Evolutionary conservation across 768 basidiomycete species (phyloP).

Genomic region (Mrakia gelida): DNA sequence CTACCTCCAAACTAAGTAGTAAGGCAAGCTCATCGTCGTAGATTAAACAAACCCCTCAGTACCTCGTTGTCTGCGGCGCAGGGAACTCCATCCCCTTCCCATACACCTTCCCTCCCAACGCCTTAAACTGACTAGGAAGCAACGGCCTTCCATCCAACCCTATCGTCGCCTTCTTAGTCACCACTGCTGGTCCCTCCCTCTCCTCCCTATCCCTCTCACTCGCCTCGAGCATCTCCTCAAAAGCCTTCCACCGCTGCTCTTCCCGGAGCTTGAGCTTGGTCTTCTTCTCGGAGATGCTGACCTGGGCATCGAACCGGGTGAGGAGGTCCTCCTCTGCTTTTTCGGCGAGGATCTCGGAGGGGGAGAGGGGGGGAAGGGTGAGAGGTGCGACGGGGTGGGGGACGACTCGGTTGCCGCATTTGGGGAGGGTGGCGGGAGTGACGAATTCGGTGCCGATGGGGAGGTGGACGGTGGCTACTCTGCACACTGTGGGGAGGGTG

Average conservation of each 20-base stretch:
- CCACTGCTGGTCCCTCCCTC: no score
- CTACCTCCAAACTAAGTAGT: no score
- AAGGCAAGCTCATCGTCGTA: no score
- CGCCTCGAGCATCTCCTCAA: neutral
- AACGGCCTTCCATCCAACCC: neutral
- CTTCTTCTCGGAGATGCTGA: neutral
- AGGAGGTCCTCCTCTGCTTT: constrained; percentile 3
- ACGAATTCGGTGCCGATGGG: constrained; percentile 20
- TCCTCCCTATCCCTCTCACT: neutral
- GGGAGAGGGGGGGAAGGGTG: constrained; percentile 15
- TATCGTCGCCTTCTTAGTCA: neutral
- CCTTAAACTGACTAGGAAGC: neutral
- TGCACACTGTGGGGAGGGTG: neutral
- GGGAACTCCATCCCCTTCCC: neutral
- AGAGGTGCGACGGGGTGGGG: neutral
- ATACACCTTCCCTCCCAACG: constrained; percentile 10
- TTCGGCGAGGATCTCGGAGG: constrained; percentile 13
- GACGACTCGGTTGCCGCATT: constrained; percentile 15
- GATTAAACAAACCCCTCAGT: no score
- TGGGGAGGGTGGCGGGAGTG: constrained; percentile 15
- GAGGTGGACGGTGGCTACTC: constrained; percentile 17
- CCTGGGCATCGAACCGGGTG: neutral
- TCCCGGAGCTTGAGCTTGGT: neutral
- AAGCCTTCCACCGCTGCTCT: neutral
- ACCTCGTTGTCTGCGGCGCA: neutral